Base-by-base conservation (phyloP, 1,284 basidiomycete genomes). In the Porphyrellus sp. region DNA sequence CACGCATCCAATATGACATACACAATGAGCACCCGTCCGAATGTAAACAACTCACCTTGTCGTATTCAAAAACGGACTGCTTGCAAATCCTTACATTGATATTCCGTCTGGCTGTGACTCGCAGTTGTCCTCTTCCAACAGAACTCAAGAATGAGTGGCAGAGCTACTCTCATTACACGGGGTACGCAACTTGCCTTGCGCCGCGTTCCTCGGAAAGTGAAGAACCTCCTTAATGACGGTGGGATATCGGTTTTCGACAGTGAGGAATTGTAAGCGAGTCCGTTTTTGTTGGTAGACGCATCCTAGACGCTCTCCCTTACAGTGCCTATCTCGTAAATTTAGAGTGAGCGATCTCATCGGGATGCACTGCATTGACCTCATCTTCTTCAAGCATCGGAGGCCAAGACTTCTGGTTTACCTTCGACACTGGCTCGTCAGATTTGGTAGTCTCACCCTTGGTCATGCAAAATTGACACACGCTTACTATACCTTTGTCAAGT, bases 391-490 rank as follows among this genome's bases (percentile, higher is more conserved):
- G 67, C 9, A 58, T 68, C 3, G 70, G 70, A 13, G 69, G 64
- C 9, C 67, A 68, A 55, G 54, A 56, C 23, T 72, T 68, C 25
- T 71, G 70, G 67, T 50, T 71, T 20, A 70, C 68, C 4, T 68
- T 68, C n/a, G 70, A 71, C 44, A 68, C 67, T 27, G 67, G 70
- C 45, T 68, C 67, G 2, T 69, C 67, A 4, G 67, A 68, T 49
- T 51, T 68, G 56, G 67, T 72, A 51, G 16, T 20, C 35, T 48
- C 38, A 8, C 41, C 49, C 39, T 35, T 8, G 9, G 34, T 28
- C 39, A 25, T 48, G 24, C 8, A 9, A 24, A 27, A n/a, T n/a
- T n/a, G 21, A 28, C n/a, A 31, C 20, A 20, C 15, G n/a, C 48
- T 55, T 30, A 50, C 37, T 23, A 11, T 11, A 3, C 7, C 18